Percentiles rank a stretch among this genome's conserved stretches.
Conservation (phyloP, 352 stramenopile species). For the Globisporangium radiosum region DNA sequence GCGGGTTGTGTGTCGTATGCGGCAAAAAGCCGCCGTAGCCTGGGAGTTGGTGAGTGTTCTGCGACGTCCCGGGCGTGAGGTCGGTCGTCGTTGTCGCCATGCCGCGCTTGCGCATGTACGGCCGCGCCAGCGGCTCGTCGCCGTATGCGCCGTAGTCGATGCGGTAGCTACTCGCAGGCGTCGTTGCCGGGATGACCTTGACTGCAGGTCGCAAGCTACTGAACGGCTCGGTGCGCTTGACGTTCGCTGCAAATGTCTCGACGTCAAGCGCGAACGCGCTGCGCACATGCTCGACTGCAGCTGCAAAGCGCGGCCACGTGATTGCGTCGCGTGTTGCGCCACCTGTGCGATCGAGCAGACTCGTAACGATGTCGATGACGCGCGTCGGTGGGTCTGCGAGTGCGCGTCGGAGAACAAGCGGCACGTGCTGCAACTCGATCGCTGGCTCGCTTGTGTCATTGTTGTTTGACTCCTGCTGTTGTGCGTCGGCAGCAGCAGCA, state of each 20-base stretch:
- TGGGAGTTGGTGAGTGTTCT: slow-evolving; percentile 76
- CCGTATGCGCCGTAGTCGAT: slow-evolving; percentile 71
- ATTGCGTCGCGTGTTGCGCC: slow-evolving; percentile 32
- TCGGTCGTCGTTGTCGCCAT: slow-evolving; percentile 80
- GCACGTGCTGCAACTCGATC: slow-evolving; percentile 43
- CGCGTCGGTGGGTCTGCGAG: slow-evolving; percentile 23
- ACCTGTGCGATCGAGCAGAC: slow-evolving; percentile 34
- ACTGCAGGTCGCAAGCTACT: slow-evolving; percentile 9
- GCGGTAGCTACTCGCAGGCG: slow-evolving; percentile 60
- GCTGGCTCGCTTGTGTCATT: slow-evolving; percentile 14
- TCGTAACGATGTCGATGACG: slow-evolving; percentile 38
- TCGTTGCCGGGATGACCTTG: slow-evolving; percentile 51
- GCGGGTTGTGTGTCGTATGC: slow-evolving; percentile 42
- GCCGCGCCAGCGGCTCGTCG: slow-evolving; percentile 43
- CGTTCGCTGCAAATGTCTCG: slow-evolving; percentile 10
- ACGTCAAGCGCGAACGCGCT: slow-evolving; percentile 35
- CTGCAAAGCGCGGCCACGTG: slow-evolving; percentile 40
- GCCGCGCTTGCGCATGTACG: slow-evolving; percentile 66
- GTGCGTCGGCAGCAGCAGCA: slow-evolving; percentile 13
- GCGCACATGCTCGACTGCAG: slow-evolving; percentile 32
- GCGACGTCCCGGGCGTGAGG: slow-evolving; percentile 55
- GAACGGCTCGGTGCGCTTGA: slow-evolving; percentile 15
- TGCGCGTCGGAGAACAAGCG: slow-evolving; percentile 35
- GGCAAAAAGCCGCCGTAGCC: slow-evolving; percentile 75
- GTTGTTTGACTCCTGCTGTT: slow-evolving; percentile 20